Conservation (phyloP, 164 flowering plant genomes). For the Kingdonia uniflora region DNA sequence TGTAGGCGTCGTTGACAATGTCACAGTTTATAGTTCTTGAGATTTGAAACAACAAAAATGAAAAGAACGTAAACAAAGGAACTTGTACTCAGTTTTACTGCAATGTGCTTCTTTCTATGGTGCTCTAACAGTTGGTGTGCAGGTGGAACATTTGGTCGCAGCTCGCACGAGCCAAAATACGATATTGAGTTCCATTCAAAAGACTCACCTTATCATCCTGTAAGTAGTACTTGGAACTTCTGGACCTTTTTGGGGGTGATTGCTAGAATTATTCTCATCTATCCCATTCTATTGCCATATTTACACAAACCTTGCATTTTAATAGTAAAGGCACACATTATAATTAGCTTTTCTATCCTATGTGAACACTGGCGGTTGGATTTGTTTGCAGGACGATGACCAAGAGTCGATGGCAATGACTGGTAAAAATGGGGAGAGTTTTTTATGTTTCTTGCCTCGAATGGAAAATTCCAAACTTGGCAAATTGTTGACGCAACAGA, state of each 20-base stretch:
- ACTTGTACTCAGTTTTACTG: not conserved
- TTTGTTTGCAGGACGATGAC: slow-evolving; percentile 59
- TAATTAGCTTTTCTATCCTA: too few species aligned
- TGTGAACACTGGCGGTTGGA: too few species aligned
- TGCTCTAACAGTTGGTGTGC: slow-evolving; percentile 7
- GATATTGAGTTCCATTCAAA: slow-evolving; percentile 62
- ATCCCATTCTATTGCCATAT: too few species aligned
- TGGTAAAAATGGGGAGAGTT: slow-evolving; percentile 48
- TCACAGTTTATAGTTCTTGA: too few species aligned
- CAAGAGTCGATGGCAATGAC: slow-evolving; percentile 79
- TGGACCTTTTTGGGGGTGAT: too few species aligned
- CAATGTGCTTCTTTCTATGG: not conserved
- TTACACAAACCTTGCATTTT: too few species aligned
- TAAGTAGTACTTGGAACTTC: slow-evolving; percentile 27
- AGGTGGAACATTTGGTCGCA: slow-evolving; percentile 67
- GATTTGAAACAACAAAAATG: too few species aligned
- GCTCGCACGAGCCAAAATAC: slow-evolving; percentile 76
- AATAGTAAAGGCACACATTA: not conserved
- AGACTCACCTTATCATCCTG: slow-evolving; percentile 74
- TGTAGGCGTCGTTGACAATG: too few species aligned
- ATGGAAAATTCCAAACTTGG: slow-evolving; percentile 53
- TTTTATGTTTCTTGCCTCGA: slow-evolving; percentile 72
- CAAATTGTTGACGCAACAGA: slow-evolving; percentile 35
- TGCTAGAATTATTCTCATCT: too few species aligned
- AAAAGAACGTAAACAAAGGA: not conserved